These are phyloP conservation scores for Paramecium primaurelia DNA, from an alignment of 73 alveolate genomes.

Conservation along the genomic window DNA sequence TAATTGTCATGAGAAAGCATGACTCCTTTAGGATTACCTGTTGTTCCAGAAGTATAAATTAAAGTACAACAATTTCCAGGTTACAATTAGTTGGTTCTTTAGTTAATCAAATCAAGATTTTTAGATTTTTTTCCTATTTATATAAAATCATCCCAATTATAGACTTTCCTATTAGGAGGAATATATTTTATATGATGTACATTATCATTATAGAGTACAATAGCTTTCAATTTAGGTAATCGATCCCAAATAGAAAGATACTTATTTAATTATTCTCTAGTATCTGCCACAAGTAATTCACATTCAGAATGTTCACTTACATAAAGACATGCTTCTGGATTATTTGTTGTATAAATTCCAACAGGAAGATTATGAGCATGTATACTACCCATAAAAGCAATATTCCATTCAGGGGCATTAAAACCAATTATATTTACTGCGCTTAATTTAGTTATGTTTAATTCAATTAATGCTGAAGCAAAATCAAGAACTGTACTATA, in stretches of 20 bases:
- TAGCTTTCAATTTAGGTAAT: constrained; percentile 70
- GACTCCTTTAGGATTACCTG: constrained; percentile 80
- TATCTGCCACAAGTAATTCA: constrained; percentile 71
- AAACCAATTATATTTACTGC: constrained; percentile 79
- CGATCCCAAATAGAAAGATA: constrained; percentile 49
- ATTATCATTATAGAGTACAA: constrained; percentile 61
- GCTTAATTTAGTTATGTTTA: constrained; percentile 65
- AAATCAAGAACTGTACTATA: constrained; percentile 58
- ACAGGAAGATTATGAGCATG: constrained; percentile 70
- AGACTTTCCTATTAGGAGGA: constrained; percentile 28
- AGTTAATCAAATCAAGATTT: neutral
- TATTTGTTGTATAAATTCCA: constrained; percentile 82
- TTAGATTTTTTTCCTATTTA: constrained; percentile 68
- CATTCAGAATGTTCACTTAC: constrained; percentile 78
- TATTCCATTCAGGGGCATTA: constrained; percentile 85
- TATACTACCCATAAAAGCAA: constrained; percentile 74
- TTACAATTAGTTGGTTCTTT: neutral
- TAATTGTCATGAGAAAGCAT: constrained; percentile 44
- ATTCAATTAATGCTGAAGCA: constrained; percentile 68
- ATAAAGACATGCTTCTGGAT: constrained; percentile 76
- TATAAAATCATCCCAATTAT: constrained; percentile 28
- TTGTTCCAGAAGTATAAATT: constrained; percentile 90
- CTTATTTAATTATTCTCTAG: neutral
- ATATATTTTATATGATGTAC: neutral
- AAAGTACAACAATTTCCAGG: constrained; percentile 72